Base-by-base conservation (phyloP, 805 yeast genomes). In the Monosporozyma solicola region DNA sequence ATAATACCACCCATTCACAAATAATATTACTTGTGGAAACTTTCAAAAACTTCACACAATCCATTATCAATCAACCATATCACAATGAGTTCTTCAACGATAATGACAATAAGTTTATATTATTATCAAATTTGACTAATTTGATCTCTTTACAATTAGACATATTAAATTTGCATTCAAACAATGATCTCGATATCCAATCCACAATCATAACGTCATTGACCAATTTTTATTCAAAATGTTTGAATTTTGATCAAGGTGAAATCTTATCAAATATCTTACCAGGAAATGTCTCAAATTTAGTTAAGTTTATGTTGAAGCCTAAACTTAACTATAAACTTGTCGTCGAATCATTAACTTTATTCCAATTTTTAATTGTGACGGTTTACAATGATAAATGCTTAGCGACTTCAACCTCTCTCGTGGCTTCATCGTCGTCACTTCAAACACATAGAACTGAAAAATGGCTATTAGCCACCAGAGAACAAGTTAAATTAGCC, bases 401-500 rank as follows among this genome's bases (percentile, higher is more conserved):
- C 24, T 59, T 79, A 11, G 57, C 66, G 55, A 15, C n/a, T 15
- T 2, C 39, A 8, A 7, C 37, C 15, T 32, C 37, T 32, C 15
- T 32, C 16, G 13, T 16, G 5, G 4, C 39, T 15, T 35, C 39
- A 3, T 15, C 39, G 4, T 35, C 16, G 4, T n/a, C 39, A 35
- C 4, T 9, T 13, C 39, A 35, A 35, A 58, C 8, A 20, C 76
- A 73, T 55, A 68, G 86, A 60, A 74, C 79, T 4, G 69, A 69
- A 6, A 58, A 75, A 15, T 83, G 88, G 88, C 61, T 81, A n/a
- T 69, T 63, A 13, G 82, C 77, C 0, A 80, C 85, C 0, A 65
- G 77, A 4, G 59, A 65, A 16, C 87, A 83, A 59, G 68, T 82
- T 2, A 68, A 70, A 48, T 63, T 74, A 16, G 80, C 84, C 0